These are phyloP conservation scores for Ogataea philodendri DNA, from an alignment of 805 yeast species.

Conservation along the genomic window DNA sequence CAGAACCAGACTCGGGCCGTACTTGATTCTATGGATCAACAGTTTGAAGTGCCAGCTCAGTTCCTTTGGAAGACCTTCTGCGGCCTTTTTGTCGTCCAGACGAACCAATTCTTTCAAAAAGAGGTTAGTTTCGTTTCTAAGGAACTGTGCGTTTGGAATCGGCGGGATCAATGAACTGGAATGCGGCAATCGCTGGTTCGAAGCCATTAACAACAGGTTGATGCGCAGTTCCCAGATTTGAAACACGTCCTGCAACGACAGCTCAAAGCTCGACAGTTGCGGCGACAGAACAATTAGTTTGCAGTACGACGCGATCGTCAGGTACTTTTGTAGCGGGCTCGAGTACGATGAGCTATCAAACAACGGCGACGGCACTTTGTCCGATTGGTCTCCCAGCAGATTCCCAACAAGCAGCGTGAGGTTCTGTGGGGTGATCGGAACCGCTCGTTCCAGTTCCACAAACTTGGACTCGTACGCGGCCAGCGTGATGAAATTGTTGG, in stretches of 20 bases:
- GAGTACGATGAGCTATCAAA: slow-evolving; percentile 5
- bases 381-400: slow-evolving; percentile 8
- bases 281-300: slow-evolving; percentile 29
- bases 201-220: slow-evolving; percentile 23
- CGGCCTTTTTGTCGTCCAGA: slow-evolving; percentile 16
- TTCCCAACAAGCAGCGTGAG: slow-evolving; percentile 8
- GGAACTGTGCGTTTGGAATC: slow-evolving; percentile 30
- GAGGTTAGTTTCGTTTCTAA: slow-evolving; percentile 29
- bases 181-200: slow-evolving; percentile 11
- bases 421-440: slow-evolving; percentile 9
- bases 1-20: slow-evolving; percentile 40
- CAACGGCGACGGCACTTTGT: neutral
- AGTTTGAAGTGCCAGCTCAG: slow-evolving; percentile 27
- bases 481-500: slow-evolving; percentile 27
- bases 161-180: slow-evolving; percentile 20
- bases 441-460: slow-evolving; percentile 5
- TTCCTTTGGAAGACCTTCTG: slow-evolving; percentile 19
- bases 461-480: slow-evolving; percentile 21
- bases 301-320: slow-evolving; percentile 30
- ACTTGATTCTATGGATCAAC: slow-evolving; percentile 41
- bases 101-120: slow-evolving; percentile 29
- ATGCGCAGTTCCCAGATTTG: slow-evolving; percentile 42
- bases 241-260: slow-evolving; percentile 36
- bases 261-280: slow-evolving; percentile 15
- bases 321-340: slow-evolving; percentile 12